Conservation (phyloP, 179 eudicot genomes). For the Dionaea muscipula region DNA sequence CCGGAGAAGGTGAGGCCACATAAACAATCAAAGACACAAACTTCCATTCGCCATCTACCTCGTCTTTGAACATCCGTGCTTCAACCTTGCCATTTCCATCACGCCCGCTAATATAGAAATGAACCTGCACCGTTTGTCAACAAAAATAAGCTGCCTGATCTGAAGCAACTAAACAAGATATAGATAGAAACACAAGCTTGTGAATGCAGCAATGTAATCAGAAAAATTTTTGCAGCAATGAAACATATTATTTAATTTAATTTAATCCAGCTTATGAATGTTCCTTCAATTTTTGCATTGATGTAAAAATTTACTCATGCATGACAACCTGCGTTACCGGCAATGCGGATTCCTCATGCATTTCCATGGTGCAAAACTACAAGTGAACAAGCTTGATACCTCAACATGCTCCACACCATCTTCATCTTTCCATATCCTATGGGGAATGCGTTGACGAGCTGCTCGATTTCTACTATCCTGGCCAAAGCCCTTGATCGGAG, state of each 20-base stretch:
- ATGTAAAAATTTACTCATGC: too few relatives aligned
- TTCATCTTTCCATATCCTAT: slow-evolving; percentile 68
- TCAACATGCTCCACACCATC: slow-evolving; percentile 83
- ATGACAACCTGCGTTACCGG: not conserved
- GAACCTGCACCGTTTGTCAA: slow-evolving; percentile 35
- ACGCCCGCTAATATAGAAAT: slow-evolving; percentile 64
- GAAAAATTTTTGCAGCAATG: too few relatives aligned
- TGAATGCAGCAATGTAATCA: too few relatives aligned
- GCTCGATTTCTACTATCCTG: slow-evolving; percentile 86
- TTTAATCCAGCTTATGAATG: too few relatives aligned
- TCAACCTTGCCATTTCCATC: slow-evolving; percentile 65
- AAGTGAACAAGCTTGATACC: slow-evolving; percentile 24
- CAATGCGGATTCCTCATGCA: not conserved
- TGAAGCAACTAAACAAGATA: too few relatives aligned
- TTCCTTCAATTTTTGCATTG: too few relatives aligned
- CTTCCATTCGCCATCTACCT: slow-evolving; percentile 69
- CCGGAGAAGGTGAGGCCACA: slow-evolving; percentile 53
- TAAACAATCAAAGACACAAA: slow-evolving; percentile 66
- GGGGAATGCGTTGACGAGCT: slow-evolving; percentile 75
- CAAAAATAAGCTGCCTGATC: too few relatives aligned
- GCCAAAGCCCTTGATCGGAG: slow-evolving; percentile 85
- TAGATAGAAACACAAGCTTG: too few relatives aligned
- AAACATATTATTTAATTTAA: too few relatives aligned
- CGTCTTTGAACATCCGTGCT: slow-evolving; percentile 81
- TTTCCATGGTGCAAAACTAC: not conserved